phyloP scores from a whole-genome alignment of 2,329 filamentous ascomycete species.

The Alternaria solani region DNA sequence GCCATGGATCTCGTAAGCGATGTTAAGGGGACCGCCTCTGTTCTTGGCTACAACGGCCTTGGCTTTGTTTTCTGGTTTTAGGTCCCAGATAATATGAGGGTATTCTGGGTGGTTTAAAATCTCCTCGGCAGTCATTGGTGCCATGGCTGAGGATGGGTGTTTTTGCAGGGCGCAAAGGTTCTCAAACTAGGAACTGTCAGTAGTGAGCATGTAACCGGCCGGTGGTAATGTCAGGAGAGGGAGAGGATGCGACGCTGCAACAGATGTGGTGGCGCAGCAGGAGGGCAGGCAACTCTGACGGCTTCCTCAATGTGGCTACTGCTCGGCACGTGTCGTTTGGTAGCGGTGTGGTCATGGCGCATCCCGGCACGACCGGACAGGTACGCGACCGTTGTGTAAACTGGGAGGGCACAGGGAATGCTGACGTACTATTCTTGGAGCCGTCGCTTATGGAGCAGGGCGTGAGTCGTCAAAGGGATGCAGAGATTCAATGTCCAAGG shows the following conservation, averaged over 20 bases:
- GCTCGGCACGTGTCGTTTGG: slow-evolving; percentile 5
- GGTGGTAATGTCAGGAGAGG: slow-evolving; percentile 5
- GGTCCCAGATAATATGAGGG: slow-evolving; percentile 70
- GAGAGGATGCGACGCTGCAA: slow-evolving; percentile 13
- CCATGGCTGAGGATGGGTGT: slow-evolving; percentile 17
- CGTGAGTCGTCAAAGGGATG: not conserved
- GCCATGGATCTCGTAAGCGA: slow-evolving; percentile 84
- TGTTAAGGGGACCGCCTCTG: slow-evolving; percentile 77
- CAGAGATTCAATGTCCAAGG: not conserved
- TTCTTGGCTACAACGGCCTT: slow-evolving; percentile 70
- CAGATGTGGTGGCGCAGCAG: slow-evolving; percentile 29
- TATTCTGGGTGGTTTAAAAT: slow-evolving; percentile 72
- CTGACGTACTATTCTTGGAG: slow-evolving; percentile 28
- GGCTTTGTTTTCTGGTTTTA: slow-evolving; percentile 71
- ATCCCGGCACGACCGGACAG: slow-evolving; percentile 15
- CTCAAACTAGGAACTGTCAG: slow-evolving; percentile 17
- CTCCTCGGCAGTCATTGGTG: slow-evolving; percentile 62
- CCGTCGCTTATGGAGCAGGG: not conserved
- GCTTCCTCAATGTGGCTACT: not conserved
- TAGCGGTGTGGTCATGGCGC: slow-evolving; percentile 18
- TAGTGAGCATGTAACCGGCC: not conserved
- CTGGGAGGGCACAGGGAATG: slow-evolving; percentile 1
- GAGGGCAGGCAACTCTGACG: not conserved
- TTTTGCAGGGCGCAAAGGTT: not conserved
- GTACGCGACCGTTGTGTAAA: slow-evolving; percentile 11